Percentiles rank a stretch among this genome's conserved stretches.
phyloP scores from a whole-genome alignment of 2,329 filamentous ascomycete species.

The Sarocladium brachiariae region DNA sequence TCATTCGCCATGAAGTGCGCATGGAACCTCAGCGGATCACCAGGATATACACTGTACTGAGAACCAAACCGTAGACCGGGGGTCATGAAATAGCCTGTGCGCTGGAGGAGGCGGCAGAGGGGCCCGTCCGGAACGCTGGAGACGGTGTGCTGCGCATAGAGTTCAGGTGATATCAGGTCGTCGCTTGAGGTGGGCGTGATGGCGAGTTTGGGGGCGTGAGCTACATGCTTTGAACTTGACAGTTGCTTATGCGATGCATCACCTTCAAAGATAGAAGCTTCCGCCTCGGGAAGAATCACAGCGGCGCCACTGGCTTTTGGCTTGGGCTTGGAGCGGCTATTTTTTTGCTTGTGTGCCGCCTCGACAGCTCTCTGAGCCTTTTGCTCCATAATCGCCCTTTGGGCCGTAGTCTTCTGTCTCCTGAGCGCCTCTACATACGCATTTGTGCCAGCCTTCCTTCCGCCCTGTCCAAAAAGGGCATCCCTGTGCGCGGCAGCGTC shows the following conservation, averaged over 20 bases:
- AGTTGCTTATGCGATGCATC: conserved; percentile 4
- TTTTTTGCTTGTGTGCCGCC: conserved; percentile 17
- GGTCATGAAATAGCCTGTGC: conserved; percentile 75
- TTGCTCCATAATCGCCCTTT: conserved; percentile 32
- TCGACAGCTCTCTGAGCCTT: conserved; percentile 28
- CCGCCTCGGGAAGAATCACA: conserved; percentile 1
- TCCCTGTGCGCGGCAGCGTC: conserved; percentile 64
- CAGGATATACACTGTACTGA: conserved; percentile 90
- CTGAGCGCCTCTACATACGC: conserved; percentile 57
- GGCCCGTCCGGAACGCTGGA: conserved; percentile 31
- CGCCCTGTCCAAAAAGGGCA: conserved; percentile 41
- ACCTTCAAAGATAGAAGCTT: not conserved
- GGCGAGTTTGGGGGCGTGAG: conserved; percentile 14
- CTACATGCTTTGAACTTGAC: not conserved
- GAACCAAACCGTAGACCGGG: conserved; percentile 92
- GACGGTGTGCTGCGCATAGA: conserved; percentile 12
- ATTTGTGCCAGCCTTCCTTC: conserved; percentile 30
- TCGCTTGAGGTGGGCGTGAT: conserved; percentile 31
- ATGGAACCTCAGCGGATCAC: conserved; percentile 90
- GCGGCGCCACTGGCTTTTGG: not conserved
- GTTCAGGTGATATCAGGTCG: conserved; percentile 19
- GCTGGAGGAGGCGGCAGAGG: conserved; percentile 74
- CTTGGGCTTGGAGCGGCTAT: conserved; percentile 7
- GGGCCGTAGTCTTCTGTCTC: conserved; percentile 34
- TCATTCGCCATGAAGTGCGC: conserved; percentile 88